These are phyloP conservation scores for Kodamaea laetipori DNA, from an alignment of 805 yeast genomes.

Conservation along the genomic window DNA sequence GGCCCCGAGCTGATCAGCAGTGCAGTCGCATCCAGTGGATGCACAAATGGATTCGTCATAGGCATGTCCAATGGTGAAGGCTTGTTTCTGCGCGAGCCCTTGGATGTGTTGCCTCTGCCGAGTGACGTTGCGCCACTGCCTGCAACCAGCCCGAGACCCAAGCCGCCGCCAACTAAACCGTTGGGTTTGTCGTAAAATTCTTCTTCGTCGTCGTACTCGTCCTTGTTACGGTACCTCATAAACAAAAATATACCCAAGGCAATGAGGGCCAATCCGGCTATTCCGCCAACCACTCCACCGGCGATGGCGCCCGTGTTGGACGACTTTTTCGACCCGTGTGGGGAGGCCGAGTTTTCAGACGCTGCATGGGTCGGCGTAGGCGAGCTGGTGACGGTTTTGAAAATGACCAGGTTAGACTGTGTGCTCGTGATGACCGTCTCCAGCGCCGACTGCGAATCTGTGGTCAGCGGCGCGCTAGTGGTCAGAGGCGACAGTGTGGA, in stretches of 20 bases:
- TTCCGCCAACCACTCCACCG: constrained; percentile 50
- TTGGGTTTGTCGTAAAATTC: constrained; percentile 29
- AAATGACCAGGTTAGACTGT: constrained; percentile 10
- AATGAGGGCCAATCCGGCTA: constrained; percentile 32
- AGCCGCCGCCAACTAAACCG: constrained; percentile 9
- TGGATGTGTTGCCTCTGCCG: constrained; percentile 43
- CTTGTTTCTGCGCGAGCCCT: constrained; percentile 28
- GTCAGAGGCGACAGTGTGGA: background rate
- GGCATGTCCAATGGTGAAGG: constrained; percentile 41
- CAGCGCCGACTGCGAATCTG: background rate
- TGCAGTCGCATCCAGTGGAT: constrained; percentile 52
- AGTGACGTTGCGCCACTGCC: constrained; percentile 22
- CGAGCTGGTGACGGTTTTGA: constrained; percentile 15
- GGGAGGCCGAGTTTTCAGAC: constrained; percentile 6
- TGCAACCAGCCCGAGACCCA: constrained; percentile 3
- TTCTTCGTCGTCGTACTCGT: constrained; percentile 49
- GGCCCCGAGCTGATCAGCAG: constrained; percentile 10
- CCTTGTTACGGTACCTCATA: constrained; percentile 46
- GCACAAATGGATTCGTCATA: constrained; percentile 62
- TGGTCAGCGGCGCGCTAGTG: constrained; percentile 1
- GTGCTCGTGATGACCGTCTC: constrained; percentile 6
- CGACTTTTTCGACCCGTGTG: constrained; percentile 21
- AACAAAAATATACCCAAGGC: constrained; percentile 32
- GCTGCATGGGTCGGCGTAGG: constrained; percentile 6
- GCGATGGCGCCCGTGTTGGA: constrained; percentile 43